A percentile compares a stretch with the other conserved stretches of the same genome.
Conservation (phyloP, 306 rosid species). For the Pyrus betulifolia region DNA sequence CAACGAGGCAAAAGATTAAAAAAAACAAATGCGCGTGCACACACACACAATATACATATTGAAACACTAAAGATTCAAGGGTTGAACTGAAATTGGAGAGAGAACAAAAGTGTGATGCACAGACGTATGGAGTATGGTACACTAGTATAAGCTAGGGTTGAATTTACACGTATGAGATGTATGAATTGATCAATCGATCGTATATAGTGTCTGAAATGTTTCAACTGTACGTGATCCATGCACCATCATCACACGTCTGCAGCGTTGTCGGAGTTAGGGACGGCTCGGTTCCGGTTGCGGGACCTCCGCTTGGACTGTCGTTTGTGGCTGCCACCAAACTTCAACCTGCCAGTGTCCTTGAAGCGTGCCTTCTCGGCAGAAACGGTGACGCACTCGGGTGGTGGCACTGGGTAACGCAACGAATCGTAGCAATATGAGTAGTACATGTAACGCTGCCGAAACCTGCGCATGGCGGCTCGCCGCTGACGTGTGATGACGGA, state of each 20-base stretch:
- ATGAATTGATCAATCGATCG: background rate
- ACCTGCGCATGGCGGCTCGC: slow-evolving; percentile 51
- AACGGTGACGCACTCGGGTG: slow-evolving; percentile 59
- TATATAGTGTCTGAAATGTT: background rate
- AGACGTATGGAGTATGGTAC: background rate
- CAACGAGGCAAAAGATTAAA: too few species aligned
- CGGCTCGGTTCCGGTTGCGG: background rate
- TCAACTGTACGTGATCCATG: background rate
- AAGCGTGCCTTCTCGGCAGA: slow-evolving; percentile 47
- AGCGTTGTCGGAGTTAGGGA: background rate
- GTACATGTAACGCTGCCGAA: slow-evolving; percentile 70
- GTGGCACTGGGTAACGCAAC: slow-evolving; percentile 45
- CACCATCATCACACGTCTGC: background rate
- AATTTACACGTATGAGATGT: background rate
- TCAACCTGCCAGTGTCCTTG: slow-evolving; percentile 67
- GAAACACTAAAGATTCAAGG: background rate
- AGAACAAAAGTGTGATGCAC: background rate
- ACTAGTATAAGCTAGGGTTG: background rate
- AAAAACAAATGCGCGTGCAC: too few species aligned
- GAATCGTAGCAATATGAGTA: slow-evolving; percentile 83
- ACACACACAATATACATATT: too few species aligned
- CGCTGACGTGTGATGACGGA: slow-evolving; percentile 35
- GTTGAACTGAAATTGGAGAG: background rate
- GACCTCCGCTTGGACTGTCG: slow-evolving; percentile 41
- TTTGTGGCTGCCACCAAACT: slow-evolving; percentile 74